Base-by-base conservation (phyloP, 202 grass and related monocot species). In the Dendrocalamus latiflorus region DNA sequence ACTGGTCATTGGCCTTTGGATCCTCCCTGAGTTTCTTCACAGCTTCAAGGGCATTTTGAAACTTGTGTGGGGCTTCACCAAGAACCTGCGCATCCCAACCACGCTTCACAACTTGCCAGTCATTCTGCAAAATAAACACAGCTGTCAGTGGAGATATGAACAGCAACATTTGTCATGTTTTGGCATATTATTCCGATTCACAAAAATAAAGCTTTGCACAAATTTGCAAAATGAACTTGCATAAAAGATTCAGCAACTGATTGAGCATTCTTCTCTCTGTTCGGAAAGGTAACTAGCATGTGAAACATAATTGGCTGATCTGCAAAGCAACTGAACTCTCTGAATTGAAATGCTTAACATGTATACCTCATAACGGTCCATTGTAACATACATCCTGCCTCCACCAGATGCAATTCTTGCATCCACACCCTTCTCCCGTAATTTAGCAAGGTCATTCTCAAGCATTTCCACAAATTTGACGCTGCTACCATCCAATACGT, bases 311-410 rank as follows among this genome's bases (percentile, higher is more conserved):
- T 56, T 22, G n/a, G 14, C 5, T 42, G 64, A 41, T 21, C 4
- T 61, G 18, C 18, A 54, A 55, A 55, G 18, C 8, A n/a, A n/a
- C 3, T 6, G 45, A 48, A 48, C 45, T 48, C 45, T 48, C 14
- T 11, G n/a, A 76, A 75, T 47, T 51, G 4, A 41, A 50, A 26
- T 49, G 21, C 71, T 11, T 51, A 62, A 39, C 13, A 25, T 41
- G 55, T 1, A 66, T 81, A 85, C 86, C 84, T 92, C 84, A 8
- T 92, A 90, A 51, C 84, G 91, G 58, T 92, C 91, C 91, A 92
- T 92, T 0, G 92, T 94, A 48, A 94, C 92, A 74, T 94, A 85
- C 92, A 94, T 94, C 49, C 89, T 86, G 55, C 92, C 92, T 33
- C 92, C 92, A 48, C 92, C 92, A 4, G 92, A 94, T 70, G 92